Percentiles rank a stretch among this genome's conserved stretches.
phyloP scores from a whole-genome alignment of 495 filamentous ascomycete genomes.

The Cairneyella variabilis region DNA sequence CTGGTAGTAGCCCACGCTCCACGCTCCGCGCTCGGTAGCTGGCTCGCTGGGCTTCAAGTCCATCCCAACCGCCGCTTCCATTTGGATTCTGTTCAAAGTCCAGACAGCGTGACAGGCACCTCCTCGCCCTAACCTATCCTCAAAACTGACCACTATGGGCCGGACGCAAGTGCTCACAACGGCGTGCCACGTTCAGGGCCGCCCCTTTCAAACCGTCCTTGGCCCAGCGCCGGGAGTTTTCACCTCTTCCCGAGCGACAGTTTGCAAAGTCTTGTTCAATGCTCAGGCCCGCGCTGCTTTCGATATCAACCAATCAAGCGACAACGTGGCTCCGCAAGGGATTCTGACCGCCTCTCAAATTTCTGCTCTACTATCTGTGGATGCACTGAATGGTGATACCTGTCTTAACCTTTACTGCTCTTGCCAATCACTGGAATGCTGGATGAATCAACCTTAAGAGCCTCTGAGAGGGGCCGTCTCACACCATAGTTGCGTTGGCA shows the following conservation, averaged over 20 bases:
- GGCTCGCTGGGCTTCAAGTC: background rate
- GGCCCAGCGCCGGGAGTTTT: background rate
- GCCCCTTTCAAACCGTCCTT: background rate
- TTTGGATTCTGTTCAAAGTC: too few species aligned
- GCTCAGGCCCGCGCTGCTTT: background rate
- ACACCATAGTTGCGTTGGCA: conserved; percentile 3
- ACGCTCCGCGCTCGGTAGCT: too few species aligned
- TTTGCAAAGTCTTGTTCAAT: conserved; percentile 3
- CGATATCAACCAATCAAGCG: conserved; percentile 15
- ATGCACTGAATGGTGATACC: background rate
- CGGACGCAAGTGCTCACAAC: too few species aligned
- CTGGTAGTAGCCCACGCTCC: too few species aligned
- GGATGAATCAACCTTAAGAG: background rate
- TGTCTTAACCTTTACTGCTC: background rate
- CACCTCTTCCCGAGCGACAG: background rate
- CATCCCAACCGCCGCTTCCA: too few species aligned
- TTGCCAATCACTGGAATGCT: conserved; percentile 1
- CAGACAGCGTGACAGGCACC: too few species aligned
- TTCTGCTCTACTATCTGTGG: background rate
- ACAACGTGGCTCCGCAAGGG: conserved; percentile 18
- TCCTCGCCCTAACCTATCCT: too few species aligned
- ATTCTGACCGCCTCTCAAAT: conserved; percentile 5
- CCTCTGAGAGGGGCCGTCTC: background rate
- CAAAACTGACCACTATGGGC: too few species aligned
- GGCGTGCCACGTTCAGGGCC: background rate